Evolutionary conservation across 2,329 filamentous ascomycete species (phyloP).

Genomic region (Paraphaeosphaeria minitans): DNA sequence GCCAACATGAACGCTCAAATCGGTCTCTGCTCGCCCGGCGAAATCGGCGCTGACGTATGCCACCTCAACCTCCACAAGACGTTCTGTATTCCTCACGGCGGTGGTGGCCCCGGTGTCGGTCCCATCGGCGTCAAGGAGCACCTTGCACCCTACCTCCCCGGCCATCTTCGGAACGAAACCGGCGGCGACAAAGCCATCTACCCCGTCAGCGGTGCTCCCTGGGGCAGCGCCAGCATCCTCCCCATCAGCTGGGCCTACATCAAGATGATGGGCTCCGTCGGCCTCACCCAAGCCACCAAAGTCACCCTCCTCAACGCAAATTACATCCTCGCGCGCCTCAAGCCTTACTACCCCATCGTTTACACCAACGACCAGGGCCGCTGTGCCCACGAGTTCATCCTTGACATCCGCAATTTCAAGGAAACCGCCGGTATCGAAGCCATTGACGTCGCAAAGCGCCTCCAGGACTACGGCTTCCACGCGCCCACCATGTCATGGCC

Average conservation of each 20-base stretch:
- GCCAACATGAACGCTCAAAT: slow-evolving; percentile 99
- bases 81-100: slow-evolving; percentile 96
- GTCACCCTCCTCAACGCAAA: slow-evolving; percentile 95
- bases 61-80: slow-evolving; percentile 98
- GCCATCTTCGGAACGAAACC: slow-evolving; percentile 65
- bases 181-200: slow-evolving; percentile 64
- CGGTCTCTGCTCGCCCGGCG: slow-evolving; percentile 89
- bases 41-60: slow-evolving; percentile 95
- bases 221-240: slow-evolving; percentile 87
- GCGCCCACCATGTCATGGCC: slow-evolving; percentile 97
- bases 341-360: slow-evolving; percentile 85
- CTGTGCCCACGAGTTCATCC: slow-evolving; percentile 96
- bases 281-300: slow-evolving; percentile 87
- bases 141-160: slow-evolving; percentile 76
- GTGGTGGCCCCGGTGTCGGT: slow-evolving; percentile 90
- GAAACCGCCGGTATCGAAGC: slow-evolving; percentile 83
- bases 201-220: slow-evolving; percentile 80
- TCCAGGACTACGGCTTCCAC: slow-evolving; percentile 98
- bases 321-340: slow-evolving; percentile 88
- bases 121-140: slow-evolving; percentile 90
- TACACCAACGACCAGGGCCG: slow-evolving; percentile 88
- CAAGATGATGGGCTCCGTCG: slow-evolving; percentile 85
- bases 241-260: slow-evolving; percentile 97
- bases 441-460: slow-evolving; percentile 93
- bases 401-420: slow-evolving; percentile 85